A percentile compares a stretch with the other conserved stretches of the same genome.
Evolutionary conservation across 192 early-diverging fungal species (phyloP).

Genomic region (Backusella tuberculispora): DNA sequence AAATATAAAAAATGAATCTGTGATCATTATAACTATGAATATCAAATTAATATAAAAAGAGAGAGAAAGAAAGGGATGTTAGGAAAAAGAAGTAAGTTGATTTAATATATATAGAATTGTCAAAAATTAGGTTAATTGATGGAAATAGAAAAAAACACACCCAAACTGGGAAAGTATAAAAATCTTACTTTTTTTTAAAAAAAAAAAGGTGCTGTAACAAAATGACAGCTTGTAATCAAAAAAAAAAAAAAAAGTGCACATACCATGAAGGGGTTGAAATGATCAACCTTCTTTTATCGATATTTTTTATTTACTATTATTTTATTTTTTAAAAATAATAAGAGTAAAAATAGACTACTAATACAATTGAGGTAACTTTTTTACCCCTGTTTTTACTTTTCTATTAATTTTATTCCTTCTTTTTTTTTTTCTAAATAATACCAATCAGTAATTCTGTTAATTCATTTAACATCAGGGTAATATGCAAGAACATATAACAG

Average conservation of each 20-base stretch:
- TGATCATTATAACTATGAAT: background rate
- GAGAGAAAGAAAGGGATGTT: background rate
- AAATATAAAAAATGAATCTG: background rate
- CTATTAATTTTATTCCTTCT: background rate
- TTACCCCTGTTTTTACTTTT: background rate
- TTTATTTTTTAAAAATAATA: background rate
- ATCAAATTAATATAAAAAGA: background rate
- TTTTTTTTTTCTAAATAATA: too few relatives aligned
- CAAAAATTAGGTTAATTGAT: slow-evolving; percentile 6
- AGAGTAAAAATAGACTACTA: too few relatives aligned
- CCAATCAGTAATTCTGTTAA: slow-evolving; percentile 5
- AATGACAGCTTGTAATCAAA: too few relatives aligned
- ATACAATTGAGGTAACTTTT: background rate
- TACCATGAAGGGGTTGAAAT: background rate
- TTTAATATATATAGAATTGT: background rate
- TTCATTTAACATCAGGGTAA: background rate
- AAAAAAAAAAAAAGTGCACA: background rate
- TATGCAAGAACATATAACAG: too few relatives aligned
- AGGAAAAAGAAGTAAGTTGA: background rate
- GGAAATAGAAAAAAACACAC: background rate
- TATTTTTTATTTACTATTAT: background rate
- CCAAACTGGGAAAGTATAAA: background rate
- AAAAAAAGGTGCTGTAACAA: too few relatives aligned
- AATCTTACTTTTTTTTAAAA: background rate
- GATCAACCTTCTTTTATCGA: background rate